phyloP scores from a whole-genome alignment of 139 green algal species.

The Chlorokybus atmophyticus region DNA sequence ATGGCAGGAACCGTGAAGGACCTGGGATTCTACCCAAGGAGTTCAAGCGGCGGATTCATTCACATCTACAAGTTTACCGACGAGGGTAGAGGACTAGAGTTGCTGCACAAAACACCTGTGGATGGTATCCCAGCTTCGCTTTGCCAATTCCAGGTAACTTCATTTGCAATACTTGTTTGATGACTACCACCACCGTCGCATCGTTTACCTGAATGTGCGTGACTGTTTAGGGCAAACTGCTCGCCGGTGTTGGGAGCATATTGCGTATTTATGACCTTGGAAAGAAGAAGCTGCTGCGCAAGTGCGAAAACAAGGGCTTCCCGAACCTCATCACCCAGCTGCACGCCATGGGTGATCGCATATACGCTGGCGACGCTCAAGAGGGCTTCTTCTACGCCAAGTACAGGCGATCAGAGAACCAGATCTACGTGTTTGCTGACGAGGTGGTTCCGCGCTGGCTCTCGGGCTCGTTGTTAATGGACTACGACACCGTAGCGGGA shows the following conservation, averaged over 20 bases:
- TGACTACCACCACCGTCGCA: neutral
- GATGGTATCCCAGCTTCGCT: constrained; percentile 66
- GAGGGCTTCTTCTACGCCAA: constrained; percentile 65
- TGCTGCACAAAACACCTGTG: constrained; percentile 82
- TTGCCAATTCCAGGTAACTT: constrained; percentile 51
- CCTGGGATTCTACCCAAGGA: constrained; percentile 69
- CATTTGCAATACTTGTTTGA: neutral
- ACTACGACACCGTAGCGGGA: constrained; percentile 88
- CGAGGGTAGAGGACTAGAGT: constrained; percentile 46
- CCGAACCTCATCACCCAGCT: constrained; percentile 63
- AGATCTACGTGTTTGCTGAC: constrained; percentile 89
- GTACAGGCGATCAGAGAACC: constrained; percentile 79
- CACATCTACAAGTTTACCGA: constrained; percentile 66
- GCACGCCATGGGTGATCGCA: constrained; percentile 48
- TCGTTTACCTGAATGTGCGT: neutral
- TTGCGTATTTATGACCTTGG: constrained; percentile 88
- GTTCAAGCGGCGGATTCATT: constrained; percentile 55
- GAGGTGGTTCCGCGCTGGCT: constrained; percentile 70
- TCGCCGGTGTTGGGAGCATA: constrained; percentile 69
- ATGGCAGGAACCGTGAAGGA: constrained; percentile 64
- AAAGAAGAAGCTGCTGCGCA: constrained; percentile 93
- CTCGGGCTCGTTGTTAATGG: constrained; percentile 58
- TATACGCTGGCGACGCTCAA: constrained; percentile 74
- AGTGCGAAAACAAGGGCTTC: constrained; percentile 81
- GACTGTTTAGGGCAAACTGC: constrained; percentile 48